Evolutionary conservation across 257 asterid species (phyloP).

Genomic region (Solanum virginianum): DNA sequence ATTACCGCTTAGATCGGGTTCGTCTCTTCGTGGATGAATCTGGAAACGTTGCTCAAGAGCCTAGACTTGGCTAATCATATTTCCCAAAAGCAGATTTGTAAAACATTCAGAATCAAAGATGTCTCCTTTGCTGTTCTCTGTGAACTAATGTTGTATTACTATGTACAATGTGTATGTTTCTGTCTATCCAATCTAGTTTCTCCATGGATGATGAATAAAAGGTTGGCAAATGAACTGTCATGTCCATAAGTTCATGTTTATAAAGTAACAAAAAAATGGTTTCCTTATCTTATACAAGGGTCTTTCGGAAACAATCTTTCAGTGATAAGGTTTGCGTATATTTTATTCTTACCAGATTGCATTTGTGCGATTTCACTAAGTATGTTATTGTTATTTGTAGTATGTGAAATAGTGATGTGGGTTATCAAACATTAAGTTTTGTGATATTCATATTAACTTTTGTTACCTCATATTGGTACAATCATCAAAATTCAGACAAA

Average conservation of each 20-base stretch:
- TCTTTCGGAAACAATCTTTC: too few relatives aligned
- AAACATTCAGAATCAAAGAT: neutral
- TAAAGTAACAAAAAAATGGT: neutral
- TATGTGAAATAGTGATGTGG: neutral
- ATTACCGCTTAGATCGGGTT: constrained; percentile 26
- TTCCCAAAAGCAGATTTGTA: neutral
- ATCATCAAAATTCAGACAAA: neutral
- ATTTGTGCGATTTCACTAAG: too few relatives aligned
- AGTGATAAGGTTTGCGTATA: too few relatives aligned
- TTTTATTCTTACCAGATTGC: too few relatives aligned
- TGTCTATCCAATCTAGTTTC: neutral
- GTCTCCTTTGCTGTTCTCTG: neutral
- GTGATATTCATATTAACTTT: neutral
- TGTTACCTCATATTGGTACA: neutral
- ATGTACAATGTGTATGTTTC: neutral
- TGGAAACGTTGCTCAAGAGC: constrained; percentile 34
- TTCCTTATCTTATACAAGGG: too few relatives aligned
- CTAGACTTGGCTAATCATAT: constrained; percentile 25
- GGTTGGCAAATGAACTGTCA: neutral
- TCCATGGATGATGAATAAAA: neutral
- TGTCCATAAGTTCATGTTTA: neutral
- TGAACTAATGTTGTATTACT: neutral
- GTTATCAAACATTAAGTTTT: neutral
- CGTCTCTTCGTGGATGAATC: constrained; percentile 31
- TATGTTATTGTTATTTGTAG: too few relatives aligned